Conservation (phyloP, 2,329 filamentous ascomycete species). For the Graphilbum sp. region DNA sequence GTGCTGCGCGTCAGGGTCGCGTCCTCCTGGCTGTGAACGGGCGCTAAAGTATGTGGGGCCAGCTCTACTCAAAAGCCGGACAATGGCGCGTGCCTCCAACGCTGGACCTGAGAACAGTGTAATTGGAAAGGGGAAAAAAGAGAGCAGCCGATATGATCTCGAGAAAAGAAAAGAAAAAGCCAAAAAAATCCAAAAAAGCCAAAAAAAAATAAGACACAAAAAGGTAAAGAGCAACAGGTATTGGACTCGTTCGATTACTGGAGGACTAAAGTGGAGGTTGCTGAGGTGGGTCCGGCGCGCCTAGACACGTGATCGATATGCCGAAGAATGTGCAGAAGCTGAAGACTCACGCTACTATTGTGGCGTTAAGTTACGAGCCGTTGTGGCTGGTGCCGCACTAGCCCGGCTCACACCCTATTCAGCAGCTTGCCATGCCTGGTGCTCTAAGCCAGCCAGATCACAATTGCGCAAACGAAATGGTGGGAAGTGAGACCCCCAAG, state of each 20-base stretch:
- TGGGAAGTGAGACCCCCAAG: too few species aligned
- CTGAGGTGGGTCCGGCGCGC: background rate
- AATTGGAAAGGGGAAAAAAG: background rate
- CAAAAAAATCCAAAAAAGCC: too few species aligned
- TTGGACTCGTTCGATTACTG: too few species aligned
- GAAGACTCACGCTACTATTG: background rate
- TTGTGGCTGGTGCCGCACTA: too few species aligned
- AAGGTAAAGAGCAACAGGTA: too few species aligned
- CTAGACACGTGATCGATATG: slow-evolving; percentile 1
- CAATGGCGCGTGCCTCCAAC: background rate
- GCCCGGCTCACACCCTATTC: too few species aligned
- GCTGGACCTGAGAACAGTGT: background rate
- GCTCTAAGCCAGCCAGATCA: too few species aligned
- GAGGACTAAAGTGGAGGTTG: too few species aligned
- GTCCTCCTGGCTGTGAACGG: slow-evolving; percentile 5
- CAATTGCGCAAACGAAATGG: too few species aligned
- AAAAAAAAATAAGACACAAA: too few species aligned
- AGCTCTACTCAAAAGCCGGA: background rate
- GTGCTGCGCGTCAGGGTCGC: slow-evolving; percentile 8
- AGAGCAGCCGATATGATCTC: background rate
- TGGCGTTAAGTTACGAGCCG: too few species aligned
- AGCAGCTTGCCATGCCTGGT: too few species aligned
- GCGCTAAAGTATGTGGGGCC: slow-evolving; percentile 9
- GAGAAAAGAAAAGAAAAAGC: background rate
- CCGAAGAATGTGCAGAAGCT: background rate